Evolutionary conservation across 345 rosid genomes (phyloP).

Genomic region (Camelina neglecta): DNA sequence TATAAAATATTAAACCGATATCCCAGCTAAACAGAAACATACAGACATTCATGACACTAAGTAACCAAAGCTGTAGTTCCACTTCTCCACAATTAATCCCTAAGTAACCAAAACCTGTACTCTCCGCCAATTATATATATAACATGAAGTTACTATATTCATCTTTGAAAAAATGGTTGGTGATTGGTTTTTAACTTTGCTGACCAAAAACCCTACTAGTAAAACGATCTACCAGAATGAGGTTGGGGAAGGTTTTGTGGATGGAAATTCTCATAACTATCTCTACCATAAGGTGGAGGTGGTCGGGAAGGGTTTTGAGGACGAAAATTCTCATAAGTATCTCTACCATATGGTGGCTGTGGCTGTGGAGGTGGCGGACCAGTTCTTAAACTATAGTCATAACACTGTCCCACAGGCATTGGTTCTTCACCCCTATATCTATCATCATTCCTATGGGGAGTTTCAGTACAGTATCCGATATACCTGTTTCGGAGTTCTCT

Average conservation of each 20-base stretch:
- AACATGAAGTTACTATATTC: conserved; percentile 4
- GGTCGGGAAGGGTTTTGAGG: neutral
- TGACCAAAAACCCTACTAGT: neutral
- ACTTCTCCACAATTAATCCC: neutral
- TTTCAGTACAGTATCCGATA: neutral
- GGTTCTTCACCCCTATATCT: conserved; percentile 7
- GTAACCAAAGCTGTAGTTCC: neutral
- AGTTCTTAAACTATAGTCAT: neutral
- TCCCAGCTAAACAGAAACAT: neutral
- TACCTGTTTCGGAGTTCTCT: neutral
- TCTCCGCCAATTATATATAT: neutral
- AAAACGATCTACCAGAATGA: neutral
- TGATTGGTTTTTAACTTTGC: neutral
- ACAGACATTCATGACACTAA: neutral
- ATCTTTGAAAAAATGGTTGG: conserved; percentile 2
- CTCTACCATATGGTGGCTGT: neutral
- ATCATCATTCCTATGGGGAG: conserved; percentile 15
- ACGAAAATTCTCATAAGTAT: neutral
- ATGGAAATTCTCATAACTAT: neutral
- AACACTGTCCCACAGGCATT: neutral
- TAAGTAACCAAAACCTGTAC: conserved; percentile 1
- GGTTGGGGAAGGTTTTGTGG: conserved; percentile 10
- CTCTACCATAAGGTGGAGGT: conserved; percentile 9
- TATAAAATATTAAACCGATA: neutral
- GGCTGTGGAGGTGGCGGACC: conserved; percentile 5